Percentiles rank a stretch among this genome's conserved stretches.
Evolutionary conservation across 331 rosid species (phyloP).

Genomic region (Rosa hybrid): DNA sequence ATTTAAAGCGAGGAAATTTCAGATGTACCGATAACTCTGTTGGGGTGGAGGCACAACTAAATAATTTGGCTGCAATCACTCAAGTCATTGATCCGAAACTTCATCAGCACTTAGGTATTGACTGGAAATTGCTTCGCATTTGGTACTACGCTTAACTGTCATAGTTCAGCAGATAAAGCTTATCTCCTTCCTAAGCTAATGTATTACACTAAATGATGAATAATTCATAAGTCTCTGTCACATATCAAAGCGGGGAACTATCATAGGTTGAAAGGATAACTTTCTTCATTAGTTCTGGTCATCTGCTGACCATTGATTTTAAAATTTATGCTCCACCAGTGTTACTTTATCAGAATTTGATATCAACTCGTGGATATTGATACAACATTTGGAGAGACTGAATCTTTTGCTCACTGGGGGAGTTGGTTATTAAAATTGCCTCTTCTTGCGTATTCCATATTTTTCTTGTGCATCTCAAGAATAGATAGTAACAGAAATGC

Average conservation of each 20-base stretch:
- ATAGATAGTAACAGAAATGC: slow-evolving; percentile 29
- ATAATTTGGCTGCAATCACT: slow-evolving; percentile 81
- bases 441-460: background rate
- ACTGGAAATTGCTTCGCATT: slow-evolving; percentile 21
- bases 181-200: background rate
- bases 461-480: slow-evolving; percentile 17
- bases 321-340: background rate
- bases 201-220: background rate
- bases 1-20: slow-evolving; percentile 88
- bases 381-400: background rate
- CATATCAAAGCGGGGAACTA: no score
- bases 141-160: slow-evolving; percentile 2
- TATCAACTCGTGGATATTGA: background rate
- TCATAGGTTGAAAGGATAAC: no score
- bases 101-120: slow-evolving; percentile 92
- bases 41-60: slow-evolving; percentile 87
- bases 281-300: no score
- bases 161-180: background rate
- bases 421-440: background rate
- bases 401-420: background rate
- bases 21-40: slow-evolving; percentile 85
- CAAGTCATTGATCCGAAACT: slow-evolving; percentile 97
- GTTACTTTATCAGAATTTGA: background rate
- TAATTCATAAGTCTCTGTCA: background rate
- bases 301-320: background rate